Conservation (phyloP, 176 grass and related monocot species). For the Tuctoria greenei region DNA sequence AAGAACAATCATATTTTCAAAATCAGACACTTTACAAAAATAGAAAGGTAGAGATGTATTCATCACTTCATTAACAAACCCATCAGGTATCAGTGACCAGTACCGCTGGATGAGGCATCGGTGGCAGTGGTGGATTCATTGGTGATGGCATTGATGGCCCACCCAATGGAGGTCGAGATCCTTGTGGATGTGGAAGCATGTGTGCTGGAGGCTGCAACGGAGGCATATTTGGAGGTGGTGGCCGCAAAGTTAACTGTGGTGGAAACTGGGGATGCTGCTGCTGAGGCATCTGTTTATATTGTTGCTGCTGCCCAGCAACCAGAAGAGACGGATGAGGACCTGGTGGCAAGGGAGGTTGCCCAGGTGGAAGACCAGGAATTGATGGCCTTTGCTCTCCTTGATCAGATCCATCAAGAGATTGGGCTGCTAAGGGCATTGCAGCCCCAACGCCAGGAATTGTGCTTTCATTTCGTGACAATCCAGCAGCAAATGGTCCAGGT, state of each 20-base stretch:
- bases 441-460: constrained; percentile 87
- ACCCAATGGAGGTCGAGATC: constrained; percentile 62
- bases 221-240: constrained; percentile 66
- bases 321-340: constrained; percentile 97
- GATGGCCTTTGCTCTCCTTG: constrained; percentile 61
- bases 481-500: constrained; percentile 68
- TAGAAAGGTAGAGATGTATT: not conserved
- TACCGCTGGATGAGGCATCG: constrained; percentile 91
- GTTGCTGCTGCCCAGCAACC: constrained; percentile 71
- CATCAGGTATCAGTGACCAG: constrained; percentile 21
- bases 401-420: constrained; percentile 71
- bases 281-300: constrained; percentile 70
- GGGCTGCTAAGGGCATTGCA: constrained; percentile 54
- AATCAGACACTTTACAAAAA: not conserved
- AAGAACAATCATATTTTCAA: not conserved
- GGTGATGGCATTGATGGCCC: constrained; percentile 51
- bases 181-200: constrained; percentile 76
- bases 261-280: constrained; percentile 76
- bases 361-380: constrained; percentile 70
- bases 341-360: constrained; percentile 85
- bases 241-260: constrained; percentile 56
- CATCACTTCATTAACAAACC: not conserved
- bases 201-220: constrained; percentile 73
- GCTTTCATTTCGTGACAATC: constrained; percentile 72
- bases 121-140: constrained; percentile 70